Percentiles rank a stretch among this genome's conserved stretches.
Conservation (phyloP, 192 early-diverging fungal species). For the Coemansia sp. region DNA sequence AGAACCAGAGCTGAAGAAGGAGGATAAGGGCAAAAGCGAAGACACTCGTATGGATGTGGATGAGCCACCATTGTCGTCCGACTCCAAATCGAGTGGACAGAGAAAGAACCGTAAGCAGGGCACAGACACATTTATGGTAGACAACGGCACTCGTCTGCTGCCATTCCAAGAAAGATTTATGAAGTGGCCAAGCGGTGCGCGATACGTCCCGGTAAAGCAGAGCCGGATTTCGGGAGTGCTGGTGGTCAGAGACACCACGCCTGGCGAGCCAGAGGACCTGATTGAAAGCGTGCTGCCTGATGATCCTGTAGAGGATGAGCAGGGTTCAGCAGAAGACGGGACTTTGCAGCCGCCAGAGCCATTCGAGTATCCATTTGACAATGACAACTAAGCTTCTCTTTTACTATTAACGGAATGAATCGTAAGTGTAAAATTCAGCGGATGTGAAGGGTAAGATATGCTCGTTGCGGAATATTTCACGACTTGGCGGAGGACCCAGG, state of each 20-base stretch:
- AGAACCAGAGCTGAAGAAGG: background rate
- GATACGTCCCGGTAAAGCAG: slow-evolving; percentile 89
- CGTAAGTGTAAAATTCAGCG: slow-evolving; percentile 40
- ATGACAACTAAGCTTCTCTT: slow-evolving; percentile 23
- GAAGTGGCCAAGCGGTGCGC: slow-evolving; percentile 76
- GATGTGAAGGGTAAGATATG: slow-evolving; percentile 32
- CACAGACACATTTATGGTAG: slow-evolving; percentile 73
- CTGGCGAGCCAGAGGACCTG: slow-evolving; percentile 78
- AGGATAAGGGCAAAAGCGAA: slow-evolving; percentile 12
- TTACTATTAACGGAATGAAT: slow-evolving; percentile 30
- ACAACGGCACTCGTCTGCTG: slow-evolving; percentile 85
- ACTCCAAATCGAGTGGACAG: slow-evolving; percentile 15
- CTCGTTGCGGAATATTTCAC: slow-evolving; percentile 30
- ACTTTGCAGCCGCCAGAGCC: slow-evolving; percentile 70
- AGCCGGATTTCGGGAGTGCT: slow-evolving; percentile 74
- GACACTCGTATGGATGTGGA: slow-evolving; percentile 44
- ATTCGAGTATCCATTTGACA: slow-evolving; percentile 77
- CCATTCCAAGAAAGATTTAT: slow-evolving; percentile 86
- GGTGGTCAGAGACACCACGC: slow-evolving; percentile 75
- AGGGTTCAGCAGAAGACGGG: slow-evolving; percentile 14
- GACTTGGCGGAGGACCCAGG: slow-evolving; percentile 25
- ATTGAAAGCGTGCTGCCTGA: slow-evolving; percentile 58
- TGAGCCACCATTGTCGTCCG: slow-evolving; percentile 5
- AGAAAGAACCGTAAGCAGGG: slow-evolving; percentile 58
- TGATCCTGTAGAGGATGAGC: slow-evolving; percentile 18